phyloP scores from a whole-genome alignment of 176 grass and related monocot genomes.

The Zoysia pacifica region DNA sequence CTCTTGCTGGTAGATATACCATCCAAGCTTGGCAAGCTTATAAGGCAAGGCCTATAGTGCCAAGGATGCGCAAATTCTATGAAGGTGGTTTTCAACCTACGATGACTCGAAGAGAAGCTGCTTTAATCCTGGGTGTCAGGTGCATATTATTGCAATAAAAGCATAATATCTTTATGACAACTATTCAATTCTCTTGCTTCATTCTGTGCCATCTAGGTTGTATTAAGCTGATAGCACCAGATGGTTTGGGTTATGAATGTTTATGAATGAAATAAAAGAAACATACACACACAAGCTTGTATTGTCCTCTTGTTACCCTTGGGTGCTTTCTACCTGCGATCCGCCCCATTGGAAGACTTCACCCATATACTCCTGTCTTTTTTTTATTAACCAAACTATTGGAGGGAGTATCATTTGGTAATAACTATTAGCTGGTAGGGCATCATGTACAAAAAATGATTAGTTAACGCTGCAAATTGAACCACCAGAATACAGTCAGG shows the following conservation, averaged over 20 bases:
- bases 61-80: conserved; percentile 91
- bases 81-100: conserved; percentile 89
- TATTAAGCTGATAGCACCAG: background rate
- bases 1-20: conserved; percentile 67
- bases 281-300: background rate
- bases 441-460: background rate
- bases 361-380: background rate
- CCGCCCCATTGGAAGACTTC: background rate
- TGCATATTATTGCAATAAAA: conserved; percentile 35
- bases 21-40: conserved; percentile 93
- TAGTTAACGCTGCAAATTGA: background rate
- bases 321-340: background rate
- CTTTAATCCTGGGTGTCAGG: conserved; percentile 86
- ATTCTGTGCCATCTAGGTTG: background rate
- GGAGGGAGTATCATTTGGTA: background rate
- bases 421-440: background rate
- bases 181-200: conserved; percentile 12
- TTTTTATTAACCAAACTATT: too few species aligned
- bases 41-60: conserved; percentile 77
- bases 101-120: conserved; percentile 80
- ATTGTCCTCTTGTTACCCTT: background rate
- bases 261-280: background rate
- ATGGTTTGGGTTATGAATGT: background rate
- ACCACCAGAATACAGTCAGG: background rate
- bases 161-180: background rate